Evolutionary conservation across 768 basidiomycete species (phyloP).

Genomic region (Lyophyllum decastes): DNA sequence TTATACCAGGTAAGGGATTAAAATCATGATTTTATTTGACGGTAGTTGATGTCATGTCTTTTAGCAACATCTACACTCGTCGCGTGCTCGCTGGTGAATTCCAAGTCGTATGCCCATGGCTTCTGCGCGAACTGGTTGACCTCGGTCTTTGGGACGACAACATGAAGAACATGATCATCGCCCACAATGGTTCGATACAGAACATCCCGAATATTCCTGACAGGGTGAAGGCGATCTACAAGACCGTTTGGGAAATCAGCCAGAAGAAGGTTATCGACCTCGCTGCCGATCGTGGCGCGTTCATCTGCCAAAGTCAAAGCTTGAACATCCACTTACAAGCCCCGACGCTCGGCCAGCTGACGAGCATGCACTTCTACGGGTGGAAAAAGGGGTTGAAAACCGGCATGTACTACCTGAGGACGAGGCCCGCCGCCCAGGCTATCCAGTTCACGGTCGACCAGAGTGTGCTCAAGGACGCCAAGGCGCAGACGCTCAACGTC

Average conservation of each 20-base stretch:
- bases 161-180: slow-evolving; percentile 99
- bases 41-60: slow-evolving; percentile 13
- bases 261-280: slow-evolving; percentile 99
- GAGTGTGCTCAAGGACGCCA: slow-evolving; percentile 66
- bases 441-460: slow-evolving; percentile 98
- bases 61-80: slow-evolving; percentile 96
- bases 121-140: slow-evolving; percentile 96
- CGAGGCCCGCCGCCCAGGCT: slow-evolving; percentile 91
- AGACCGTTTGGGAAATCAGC: slow-evolving; percentile 99
- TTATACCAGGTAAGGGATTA: slow-evolving; percentile 76
- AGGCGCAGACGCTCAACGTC: slow-evolving; percentile 42
- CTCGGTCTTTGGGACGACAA: slow-evolving; percentile 95
- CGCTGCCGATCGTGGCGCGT: slow-evolving; percentile 98
- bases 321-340: slow-evolving; percentile 91
- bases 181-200: slow-evolving; percentile 88
- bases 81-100: slow-evolving; percentile 99
- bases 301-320: slow-evolving; percentile 95
- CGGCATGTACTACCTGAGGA: slow-evolving; percentile 97
- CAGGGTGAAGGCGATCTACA: slow-evolving; percentile 96
- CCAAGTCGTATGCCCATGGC: slow-evolving; percentile 99
- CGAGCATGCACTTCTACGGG: slow-evolving; percentile 98
- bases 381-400: slow-evolving; percentile 99
- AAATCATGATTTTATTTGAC: not conserved
- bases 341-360: slow-evolving; percentile 89
- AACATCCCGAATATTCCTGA: slow-evolving; percentile 87